phyloP scores from a whole-genome alignment of 768 basidiomycete species.

The Podaxis pistillaris region DNA sequence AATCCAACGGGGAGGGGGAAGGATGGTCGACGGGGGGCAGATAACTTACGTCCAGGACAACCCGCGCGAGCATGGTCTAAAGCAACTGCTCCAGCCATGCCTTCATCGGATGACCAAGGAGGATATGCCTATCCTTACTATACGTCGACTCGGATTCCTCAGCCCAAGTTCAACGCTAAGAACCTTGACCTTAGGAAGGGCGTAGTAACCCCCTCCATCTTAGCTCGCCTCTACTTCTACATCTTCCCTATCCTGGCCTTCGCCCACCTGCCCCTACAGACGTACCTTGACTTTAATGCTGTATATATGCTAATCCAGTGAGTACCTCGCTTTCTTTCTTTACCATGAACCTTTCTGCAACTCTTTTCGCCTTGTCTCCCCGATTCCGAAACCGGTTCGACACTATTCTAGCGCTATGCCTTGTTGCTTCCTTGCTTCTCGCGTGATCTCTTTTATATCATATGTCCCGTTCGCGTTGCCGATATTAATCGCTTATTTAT shows the following conservation, averaged over 20 bases:
- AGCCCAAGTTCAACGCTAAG: slow-evolving; percentile 66
- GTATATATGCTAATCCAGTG: slow-evolving; percentile 82
- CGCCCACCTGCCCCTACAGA: slow-evolving; percentile 71
- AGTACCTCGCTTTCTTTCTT: slow-evolving; percentile 34
- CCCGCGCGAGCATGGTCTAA: slow-evolving; percentile 55
- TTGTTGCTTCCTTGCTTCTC: slow-evolving; percentile 10
- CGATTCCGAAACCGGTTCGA: neutral
- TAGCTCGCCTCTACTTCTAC: slow-evolving; percentile 59
- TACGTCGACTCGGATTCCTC: slow-evolving; percentile 33
- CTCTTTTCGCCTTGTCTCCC: slow-evolving; percentile 5
- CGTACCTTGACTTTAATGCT: slow-evolving; percentile 88
- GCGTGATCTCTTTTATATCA: slow-evolving; percentile 1
- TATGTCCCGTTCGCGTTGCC: neutral
- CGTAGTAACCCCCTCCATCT: slow-evolving; percentile 57
- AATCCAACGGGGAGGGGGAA: slow-evolving; percentile 29
- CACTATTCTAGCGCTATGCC: slow-evolving; percentile 5
- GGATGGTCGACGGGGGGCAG: slow-evolving; percentile 29
- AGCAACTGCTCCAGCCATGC: slow-evolving; percentile 44
- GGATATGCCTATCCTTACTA: slow-evolving; percentile 6
- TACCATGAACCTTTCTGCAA: neutral
- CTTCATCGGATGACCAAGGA: slow-evolving; percentile 22
- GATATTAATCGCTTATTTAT: slow-evolving; percentile 5
- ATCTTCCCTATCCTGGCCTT: slow-evolving; percentile 70
- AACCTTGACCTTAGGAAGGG: slow-evolving; percentile 64
- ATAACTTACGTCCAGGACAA: slow-evolving; percentile 24